A percentile compares a stretch with the other conserved stretches of the same genome.
Conservation (phyloP, 2,329 filamentous ascomycete genomes). For the Paraphaeosphaeria minitans region DNA sequence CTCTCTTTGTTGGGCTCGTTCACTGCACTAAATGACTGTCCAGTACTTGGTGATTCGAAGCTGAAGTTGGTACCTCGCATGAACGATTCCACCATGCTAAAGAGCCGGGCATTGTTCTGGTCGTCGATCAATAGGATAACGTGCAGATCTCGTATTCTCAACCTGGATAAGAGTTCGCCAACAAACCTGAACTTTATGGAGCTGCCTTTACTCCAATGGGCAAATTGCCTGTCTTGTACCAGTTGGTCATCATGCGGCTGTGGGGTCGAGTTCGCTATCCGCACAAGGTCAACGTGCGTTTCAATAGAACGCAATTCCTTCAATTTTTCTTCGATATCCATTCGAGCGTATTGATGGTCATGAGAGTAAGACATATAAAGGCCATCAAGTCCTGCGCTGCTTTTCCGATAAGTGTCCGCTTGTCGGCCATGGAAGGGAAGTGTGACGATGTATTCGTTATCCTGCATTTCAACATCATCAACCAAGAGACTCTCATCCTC, state of each 20-base stretch:
- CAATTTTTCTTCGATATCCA: constrained; percentile 25
- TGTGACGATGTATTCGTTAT: constrained; percentile 41
- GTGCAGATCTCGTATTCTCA: constrained; percentile 32
- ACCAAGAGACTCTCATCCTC: constrained; percentile 29
- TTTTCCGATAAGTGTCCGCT: constrained; percentile 26
- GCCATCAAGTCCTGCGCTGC: constrained; percentile 25
- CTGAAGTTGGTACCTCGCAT: constrained; percentile 28
- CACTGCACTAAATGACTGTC: constrained; percentile 2
- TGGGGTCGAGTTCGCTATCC: constrained; percentile 24
- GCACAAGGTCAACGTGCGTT: constrained; percentile 40
- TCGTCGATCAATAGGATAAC: constrained; percentile 35
- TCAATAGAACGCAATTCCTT: constrained; percentile 33
- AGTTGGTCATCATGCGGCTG: constrained; percentile 10
- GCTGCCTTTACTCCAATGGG: constrained; percentile 36
- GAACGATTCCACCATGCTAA: constrained; percentile 34
- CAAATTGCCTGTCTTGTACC: constrained; percentile 24
- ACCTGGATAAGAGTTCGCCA: constrained; percentile 23
- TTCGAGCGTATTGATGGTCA: constrained; percentile 17
- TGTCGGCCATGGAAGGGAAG: constrained; percentile 41
- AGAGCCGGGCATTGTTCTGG: constrained; percentile 27
- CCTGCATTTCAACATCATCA: constrained; percentile 36
- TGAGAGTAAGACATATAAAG: constrained; percentile 25
- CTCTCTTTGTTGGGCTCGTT: constrained; percentile 11
- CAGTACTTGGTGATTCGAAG: constrained; percentile 33
- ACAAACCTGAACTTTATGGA: constrained; percentile 44